Conservation (phyloP, 768 basidiomycete genomes). For the Gymnopilus dilepis region DNA sequence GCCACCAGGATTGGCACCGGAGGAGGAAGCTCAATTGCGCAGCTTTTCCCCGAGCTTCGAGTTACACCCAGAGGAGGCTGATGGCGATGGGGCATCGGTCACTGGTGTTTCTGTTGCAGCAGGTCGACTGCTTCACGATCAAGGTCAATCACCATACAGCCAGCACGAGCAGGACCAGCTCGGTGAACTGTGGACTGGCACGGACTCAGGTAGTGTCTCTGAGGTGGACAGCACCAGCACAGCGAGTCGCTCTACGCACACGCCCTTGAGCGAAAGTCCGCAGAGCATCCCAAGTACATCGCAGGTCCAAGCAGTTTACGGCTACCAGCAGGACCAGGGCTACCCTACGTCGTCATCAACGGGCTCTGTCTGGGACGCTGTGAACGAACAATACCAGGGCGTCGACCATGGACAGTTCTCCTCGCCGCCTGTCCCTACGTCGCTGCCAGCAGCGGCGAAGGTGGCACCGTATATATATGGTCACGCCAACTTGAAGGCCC, state of each 20-base stretch:
- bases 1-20: slow-evolving; percentile 2
- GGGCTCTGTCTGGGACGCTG: slow-evolving; percentile 21
- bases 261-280: slow-evolving; percentile 19
- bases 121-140: not conserved
- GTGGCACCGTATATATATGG: not conserved
- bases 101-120: not conserved
- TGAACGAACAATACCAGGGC: slow-evolving; percentile 25
- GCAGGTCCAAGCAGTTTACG: not conserved
- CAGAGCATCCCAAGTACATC: not conserved
- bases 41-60: slow-evolving; percentile 47
- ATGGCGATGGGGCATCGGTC: not conserved
- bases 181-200: slow-evolving; percentile 24
- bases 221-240: slow-evolving; percentile 23
- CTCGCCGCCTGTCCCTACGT: not conserved
- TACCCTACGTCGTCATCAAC: slow-evolving; percentile 16
- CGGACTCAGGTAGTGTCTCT: slow-evolving; percentile 14
- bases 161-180: slow-evolving; percentile 16
- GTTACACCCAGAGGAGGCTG: slow-evolving; percentile 30
- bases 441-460: not conserved
- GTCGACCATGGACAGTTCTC: slow-evolving; percentile 19
- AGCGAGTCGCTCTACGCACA: slow-evolving; percentile 21
- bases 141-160: not conserved
- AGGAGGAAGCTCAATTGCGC: slow-evolving; percentile 27
- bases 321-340: slow-evolving; percentile 4
- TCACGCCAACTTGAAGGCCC: not conserved